Base-by-base conservation (phyloP, 208 protist genomes). In the Trypanosoma caninum region DNA sequence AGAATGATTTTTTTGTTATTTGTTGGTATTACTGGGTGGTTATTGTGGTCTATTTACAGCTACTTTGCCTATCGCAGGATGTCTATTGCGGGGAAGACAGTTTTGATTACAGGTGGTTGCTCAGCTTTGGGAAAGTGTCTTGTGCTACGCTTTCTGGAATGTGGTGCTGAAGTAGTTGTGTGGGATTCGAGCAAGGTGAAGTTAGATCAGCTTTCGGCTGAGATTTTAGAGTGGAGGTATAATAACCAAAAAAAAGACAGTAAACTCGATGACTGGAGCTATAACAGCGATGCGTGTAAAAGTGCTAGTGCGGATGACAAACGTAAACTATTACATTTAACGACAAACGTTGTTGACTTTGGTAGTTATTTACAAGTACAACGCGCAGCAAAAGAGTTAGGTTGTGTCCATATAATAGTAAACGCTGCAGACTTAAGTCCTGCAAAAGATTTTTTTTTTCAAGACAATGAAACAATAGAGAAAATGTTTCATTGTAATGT, bases 1-100 rank as follows among this genome's bases (percentile, higher is more conserved):
- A 41, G 23, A 56, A 91, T 91, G 80, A 83, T 88, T 60, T 80
- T 91, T 37, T 58, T 86, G 6, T 2, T 74, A 18, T 74, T 84
- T 61, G 31, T 86, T 14, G 69, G 64, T n/a, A 55, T 72, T 10
- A 69, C 62, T 9, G 44, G 83, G 23, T 85, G 77, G 73, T 18
- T 82, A 0, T n/a, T 80, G 20, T 87, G 84, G 84, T 65, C 52
- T 3, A 34, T 76, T 5, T 82, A 75, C 46, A 46, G 59, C 51
- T 57, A 75, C 44, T 69, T 87, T 14, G 55, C 50, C 10, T 86
- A 87, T 47, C 68, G 65, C 27, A 41, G 59, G 9, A 70, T 50
- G 10, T 59, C 46, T 22, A 46, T 83, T 28, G 44, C 35, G 14
- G 75, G 80, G 13, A 78, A 84, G 55, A 78, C 65, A 2, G 75